Percentiles rank a stretch among this genome's conserved stretches.
Evolutionary conservation across 495 filamentous ascomycete genomes (phyloP).

Genomic region (Trichoderma gamsii): DNA sequence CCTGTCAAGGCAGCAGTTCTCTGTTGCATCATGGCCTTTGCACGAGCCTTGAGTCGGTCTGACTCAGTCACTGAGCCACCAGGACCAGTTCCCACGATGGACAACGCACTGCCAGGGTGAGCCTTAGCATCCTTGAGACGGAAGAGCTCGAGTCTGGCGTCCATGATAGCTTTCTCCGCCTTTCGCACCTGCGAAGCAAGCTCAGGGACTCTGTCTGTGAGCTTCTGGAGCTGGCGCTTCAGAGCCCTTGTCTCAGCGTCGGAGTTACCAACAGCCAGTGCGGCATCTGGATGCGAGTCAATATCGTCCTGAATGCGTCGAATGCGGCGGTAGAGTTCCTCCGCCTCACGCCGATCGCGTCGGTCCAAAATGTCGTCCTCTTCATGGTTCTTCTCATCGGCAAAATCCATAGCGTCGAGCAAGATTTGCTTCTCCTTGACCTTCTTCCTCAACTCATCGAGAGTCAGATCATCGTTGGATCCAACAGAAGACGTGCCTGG

Average conservation of each 20-base stretch:
- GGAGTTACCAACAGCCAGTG: constrained; percentile 65
- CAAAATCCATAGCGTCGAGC: constrained; percentile 95
- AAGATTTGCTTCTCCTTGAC: constrained; percentile 92
- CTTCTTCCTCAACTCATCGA: constrained; percentile 87
- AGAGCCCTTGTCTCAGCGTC: constrained; percentile 80
- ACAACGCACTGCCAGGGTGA: constrained; percentile 72
- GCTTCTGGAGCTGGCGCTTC: constrained; percentile 79
- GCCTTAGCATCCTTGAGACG: constrained; percentile 87
- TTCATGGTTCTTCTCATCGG: constrained; percentile 82
- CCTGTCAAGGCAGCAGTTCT: constrained; percentile 88
- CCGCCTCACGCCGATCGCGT: constrained; percentile 83
- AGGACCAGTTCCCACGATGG: constrained; percentile 88
- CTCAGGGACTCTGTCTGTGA: constrained; percentile 85
- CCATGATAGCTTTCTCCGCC: constrained; percentile 86
- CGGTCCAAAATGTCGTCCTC: constrained; percentile 90
- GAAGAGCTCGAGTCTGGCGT: constrained; percentile 91
- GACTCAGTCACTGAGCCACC: constrained; percentile 89
- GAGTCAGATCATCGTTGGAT: constrained; percentile 70
- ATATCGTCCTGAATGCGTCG: constrained; percentile 96
- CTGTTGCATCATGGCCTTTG: constrained; percentile 97
- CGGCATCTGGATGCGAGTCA: constrained; percentile 78
- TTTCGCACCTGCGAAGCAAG: constrained; percentile 86
- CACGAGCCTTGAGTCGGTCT: constrained; percentile 88
- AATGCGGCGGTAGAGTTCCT: constrained; percentile 89
- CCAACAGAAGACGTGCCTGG: constrained; percentile 54